A percentile compares a stretch with the other conserved stretches of the same genome.
phyloP scores from a whole-genome alignment of 1,284 basidiomycete genomes.

The Tetrapyrgos nigripes region DNA sequence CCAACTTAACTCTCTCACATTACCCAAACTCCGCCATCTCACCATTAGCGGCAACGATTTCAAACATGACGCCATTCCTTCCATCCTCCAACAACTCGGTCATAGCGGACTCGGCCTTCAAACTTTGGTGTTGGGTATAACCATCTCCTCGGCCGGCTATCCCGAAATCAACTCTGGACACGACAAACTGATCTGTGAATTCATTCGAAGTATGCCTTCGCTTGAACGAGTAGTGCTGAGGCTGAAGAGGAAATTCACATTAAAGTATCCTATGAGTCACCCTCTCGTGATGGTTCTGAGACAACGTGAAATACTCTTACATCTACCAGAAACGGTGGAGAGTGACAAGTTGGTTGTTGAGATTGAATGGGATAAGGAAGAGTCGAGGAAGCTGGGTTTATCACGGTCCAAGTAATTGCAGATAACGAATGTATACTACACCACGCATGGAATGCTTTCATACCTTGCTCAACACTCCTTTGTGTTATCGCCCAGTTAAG shows the following conservation, averaged over 20 bases:
- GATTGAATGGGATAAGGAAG: background rate
- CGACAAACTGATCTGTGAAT: background rate
- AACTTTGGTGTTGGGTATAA: background rate
- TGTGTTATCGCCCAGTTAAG: no score
- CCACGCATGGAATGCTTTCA: no score
- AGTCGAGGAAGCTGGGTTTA: no score
- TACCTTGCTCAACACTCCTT: no score
- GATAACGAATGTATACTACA: no score
- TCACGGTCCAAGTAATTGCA: no score
- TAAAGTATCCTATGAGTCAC: background rate
- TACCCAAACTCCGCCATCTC: background rate
- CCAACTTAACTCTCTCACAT: background rate
- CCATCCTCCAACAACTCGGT: background rate
- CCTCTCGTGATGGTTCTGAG: background rate
- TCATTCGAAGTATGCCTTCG: background rate
- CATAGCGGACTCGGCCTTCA: background rate
- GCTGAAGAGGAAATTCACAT: background rate
- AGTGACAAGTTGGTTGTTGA: background rate
- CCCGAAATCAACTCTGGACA: background rate
- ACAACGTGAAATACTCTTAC: background rate
- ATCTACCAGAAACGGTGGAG: background rate
- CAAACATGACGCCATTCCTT: constrained; percentile 1
- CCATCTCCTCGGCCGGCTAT: background rate
- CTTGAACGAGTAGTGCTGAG: background rate
- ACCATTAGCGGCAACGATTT: background rate